A percentile compares a stretch with the other conserved stretches of the same genome.
phyloP scores from a whole-genome alignment of 2,329 filamentous ascomycete genomes.

The Didymella lethalis region DNA sequence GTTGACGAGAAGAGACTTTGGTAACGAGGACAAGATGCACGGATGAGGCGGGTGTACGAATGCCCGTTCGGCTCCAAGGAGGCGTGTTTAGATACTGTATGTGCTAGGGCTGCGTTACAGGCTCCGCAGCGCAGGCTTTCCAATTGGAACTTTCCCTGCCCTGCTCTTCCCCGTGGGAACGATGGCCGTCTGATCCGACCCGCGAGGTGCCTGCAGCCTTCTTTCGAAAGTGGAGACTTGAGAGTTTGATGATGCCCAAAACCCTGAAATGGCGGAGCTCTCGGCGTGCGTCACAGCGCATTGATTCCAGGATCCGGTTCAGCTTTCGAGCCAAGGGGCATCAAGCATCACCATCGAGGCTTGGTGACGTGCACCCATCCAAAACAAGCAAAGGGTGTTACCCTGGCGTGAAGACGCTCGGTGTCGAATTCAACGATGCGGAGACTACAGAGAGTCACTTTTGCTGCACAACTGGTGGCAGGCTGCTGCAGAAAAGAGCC shows the following conservation, averaged over 20 bases:
- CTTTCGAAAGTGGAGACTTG: slow-evolving; percentile 19
- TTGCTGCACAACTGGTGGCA: slow-evolving; percentile 16
- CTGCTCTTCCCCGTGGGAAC: slow-evolving; percentile 7
- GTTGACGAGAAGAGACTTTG: background rate
- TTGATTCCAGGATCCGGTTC: slow-evolving; percentile 26
- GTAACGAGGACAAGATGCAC: background rate
- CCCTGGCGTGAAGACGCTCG: slow-evolving; percentile 3
- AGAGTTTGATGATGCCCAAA: slow-evolving; percentile 7
- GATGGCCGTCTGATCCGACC: slow-evolving; percentile 23
- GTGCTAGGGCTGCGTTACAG: background rate
- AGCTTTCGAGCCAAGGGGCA: slow-evolving; percentile 29
- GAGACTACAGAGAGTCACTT: slow-evolving; percentile 1
- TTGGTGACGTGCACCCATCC: slow-evolving; percentile 37
- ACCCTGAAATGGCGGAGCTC: slow-evolving; percentile 19
- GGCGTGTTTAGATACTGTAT: background rate
- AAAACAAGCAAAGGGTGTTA: slow-evolving; percentile 13
- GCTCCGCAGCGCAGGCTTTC: background rate
- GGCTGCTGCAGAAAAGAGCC: slow-evolving; percentile 7
- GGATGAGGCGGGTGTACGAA: background rate
- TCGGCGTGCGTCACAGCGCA: slow-evolving; percentile 25
- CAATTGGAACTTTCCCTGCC: background rate
- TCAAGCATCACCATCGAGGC: slow-evolving; percentile 38
- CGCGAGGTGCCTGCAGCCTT: slow-evolving; percentile 16
- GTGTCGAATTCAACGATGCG: slow-evolving; percentile 9
- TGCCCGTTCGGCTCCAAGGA: background rate